Evolutionary conservation across 2,329 filamentous ascomycete genomes (phyloP), one percentile per base, ranked within the genome.

Genomic region (Orbilia javanica): DNA sequence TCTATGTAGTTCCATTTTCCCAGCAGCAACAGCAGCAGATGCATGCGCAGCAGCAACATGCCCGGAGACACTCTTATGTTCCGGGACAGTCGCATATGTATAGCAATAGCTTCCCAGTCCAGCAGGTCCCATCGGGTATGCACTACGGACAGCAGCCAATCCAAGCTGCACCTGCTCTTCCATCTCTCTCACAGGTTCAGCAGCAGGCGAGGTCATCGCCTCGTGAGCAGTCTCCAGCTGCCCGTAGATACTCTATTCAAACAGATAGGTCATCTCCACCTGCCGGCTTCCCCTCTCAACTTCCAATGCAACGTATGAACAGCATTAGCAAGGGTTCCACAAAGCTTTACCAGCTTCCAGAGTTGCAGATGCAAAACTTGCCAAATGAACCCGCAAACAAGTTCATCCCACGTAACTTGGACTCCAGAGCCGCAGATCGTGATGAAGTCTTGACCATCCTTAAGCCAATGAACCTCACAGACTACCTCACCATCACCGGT

Each of bases 401-500:
- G 53, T 77, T 77, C 62, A 77, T 77, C 52, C 66, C 73, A 57
- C 48, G 73, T 36, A 77, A 77, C 22, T 70, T 71, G 73, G 73
- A 77, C 20, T 42, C 65, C 27, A 66, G 73, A 46, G 48, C 22
- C 11, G 25, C 55, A 18, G 75, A 72, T 4, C 68, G 68, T 44
- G 75, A 72, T 50, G 75, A 72, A 39, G 62, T 68, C 68, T 31
- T 72, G 52, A 73, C 63, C 18, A 55, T 73, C 42, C 63, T 79
- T 36, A 79, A 67, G 36, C 64, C 75, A 6, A 64, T 79, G 75
- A 73, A 79, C 53, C 46, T 79, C 52, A 73, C 75, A 25, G 75
- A 79, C 63, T 79, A 68, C 34, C 75, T 79, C 63, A 72, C 68
- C 62, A 69, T 79, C 75, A 79, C 75, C 25, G 75, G 75, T 18